Percentiles rank a stretch among this genome's conserved stretches.
Conservation (phyloP, 768 basidiomycete species). For the Pleurotus citrinopileatus region DNA sequence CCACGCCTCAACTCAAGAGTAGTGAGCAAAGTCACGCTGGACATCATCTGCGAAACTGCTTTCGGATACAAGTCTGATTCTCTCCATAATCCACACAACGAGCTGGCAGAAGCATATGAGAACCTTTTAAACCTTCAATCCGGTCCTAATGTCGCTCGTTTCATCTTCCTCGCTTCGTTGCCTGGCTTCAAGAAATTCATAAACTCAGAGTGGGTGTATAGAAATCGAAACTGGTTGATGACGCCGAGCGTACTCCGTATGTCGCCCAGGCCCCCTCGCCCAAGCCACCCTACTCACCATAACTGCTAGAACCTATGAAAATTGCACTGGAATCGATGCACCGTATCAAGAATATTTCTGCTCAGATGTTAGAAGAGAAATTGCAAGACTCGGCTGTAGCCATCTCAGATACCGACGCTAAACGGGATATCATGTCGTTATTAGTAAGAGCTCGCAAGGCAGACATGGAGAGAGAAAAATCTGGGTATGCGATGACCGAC, state of each 20-base stretch:
- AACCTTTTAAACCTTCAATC: slow-evolving; percentile 38
- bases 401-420: slow-evolving; percentile 34
- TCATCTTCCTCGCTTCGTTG: slow-evolving; percentile 31
- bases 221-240: slow-evolving; percentile 29
- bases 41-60: slow-evolving; percentile 50
- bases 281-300: too few species aligned
- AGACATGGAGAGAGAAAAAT: slow-evolving; percentile 28
- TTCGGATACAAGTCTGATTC: slow-evolving; percentile 47
- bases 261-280: too few species aligned
- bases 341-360: slow-evolving; percentile 37
- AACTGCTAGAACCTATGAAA: slow-evolving; percentile 16
- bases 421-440: slow-evolving; percentile 53
- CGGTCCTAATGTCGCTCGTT: slow-evolving; percentile 31
- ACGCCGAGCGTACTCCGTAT: slow-evolving; percentile 20
- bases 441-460: slow-evolving; percentile 42
- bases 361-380: slow-evolving; percentile 37
- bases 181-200: slow-evolving; percentile 33
- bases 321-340: slow-evolving; percentile 37
- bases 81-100: slow-evolving; percentile 42
- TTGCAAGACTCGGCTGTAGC: slow-evolving; percentile 30
- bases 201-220: slow-evolving; percentile 33
- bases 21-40: slow-evolving; percentile 53
- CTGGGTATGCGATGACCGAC: slow-evolving; percentile 41
- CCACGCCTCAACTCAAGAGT: background rate
- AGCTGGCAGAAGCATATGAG: slow-evolving; percentile 46